Evolutionary conservation across 2,329 filamentous ascomycete genomes (phyloP), one percentile per base, ranked within the genome.

Genomic region (Fusarium poae): DNA sequence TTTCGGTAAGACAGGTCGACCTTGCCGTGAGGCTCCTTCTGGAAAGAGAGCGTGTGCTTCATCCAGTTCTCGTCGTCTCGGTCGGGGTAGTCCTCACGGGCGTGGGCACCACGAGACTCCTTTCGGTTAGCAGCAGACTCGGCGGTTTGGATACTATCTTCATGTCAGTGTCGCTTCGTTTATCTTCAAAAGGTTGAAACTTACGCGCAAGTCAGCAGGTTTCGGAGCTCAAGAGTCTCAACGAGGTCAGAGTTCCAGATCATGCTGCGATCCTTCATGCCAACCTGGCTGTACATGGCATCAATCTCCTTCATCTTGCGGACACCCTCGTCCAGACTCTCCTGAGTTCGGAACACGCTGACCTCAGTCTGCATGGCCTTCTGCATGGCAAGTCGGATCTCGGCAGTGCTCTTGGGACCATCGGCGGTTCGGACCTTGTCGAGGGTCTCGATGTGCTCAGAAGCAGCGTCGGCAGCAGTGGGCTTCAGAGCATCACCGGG

Each of bases 241-340:
- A 97, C 93, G 39, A 98, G 89, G 78, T 98, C 95, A 25, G 92
- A 94, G 89, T 98, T 98, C 95, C 95, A 98, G 85, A 98, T 98
- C 95, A 98, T 97, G 87, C 93, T 97, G 82, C 96, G 92, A 82
- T 98, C 95, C 89, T 97, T 97, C 84, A 93, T 97, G 77, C 93
- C 93, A 74, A 98, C 91, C 77, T 97, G 86, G 75, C 86, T 82
- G 83, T 92, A 98, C 76, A 85, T 87, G 75, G 87, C 82, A 80
- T 98, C 95, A 74, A 98, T 93, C 73, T 93, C 89, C 71, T 83
- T 89, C 80, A 98, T 96, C 85, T 90, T 94, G 82, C 86, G 85
- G 67, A 97, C 94, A 88, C 95, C 95, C 82, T 97, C 92, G 74
- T 97, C 93, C 80, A 98, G 88, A 72, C 90, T 93, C 82, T 97